A percentile compares a stretch with the other conserved stretches of the same genome.
phyloP scores from a whole-genome alignment of 192 early-diverging fungal genomes.

The Rhizophlyctis rosea region DNA sequence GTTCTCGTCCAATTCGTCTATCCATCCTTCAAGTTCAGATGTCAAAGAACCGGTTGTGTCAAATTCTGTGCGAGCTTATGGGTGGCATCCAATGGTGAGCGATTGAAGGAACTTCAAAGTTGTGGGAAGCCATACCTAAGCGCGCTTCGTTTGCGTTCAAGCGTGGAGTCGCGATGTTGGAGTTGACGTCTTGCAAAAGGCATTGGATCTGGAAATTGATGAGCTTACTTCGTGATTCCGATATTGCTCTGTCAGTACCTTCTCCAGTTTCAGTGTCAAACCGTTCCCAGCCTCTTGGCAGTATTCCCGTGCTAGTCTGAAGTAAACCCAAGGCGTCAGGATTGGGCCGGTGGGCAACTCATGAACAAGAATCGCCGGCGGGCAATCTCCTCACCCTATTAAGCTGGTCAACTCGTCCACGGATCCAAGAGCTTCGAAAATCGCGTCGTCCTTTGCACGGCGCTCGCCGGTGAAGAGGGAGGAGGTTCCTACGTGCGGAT shows the following conservation, averaged over 20 bases:
- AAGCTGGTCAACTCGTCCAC: slow-evolving; percentile 81
- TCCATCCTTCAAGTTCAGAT: slow-evolving; percentile 74
- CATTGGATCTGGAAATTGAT: slow-evolving; percentile 73
- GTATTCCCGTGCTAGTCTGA: slow-evolving; percentile 52
- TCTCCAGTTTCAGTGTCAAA: slow-evolving; percentile 46
- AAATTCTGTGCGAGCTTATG: slow-evolving; percentile 64
- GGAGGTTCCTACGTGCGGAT: slow-evolving; percentile 62
- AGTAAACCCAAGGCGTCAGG: no score
- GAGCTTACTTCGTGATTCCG: slow-evolving; percentile 1
- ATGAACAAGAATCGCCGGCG: no score
- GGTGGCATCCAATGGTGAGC: neutral
- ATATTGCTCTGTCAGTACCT: slow-evolving; percentile 29
- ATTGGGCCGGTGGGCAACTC: slow-evolving; percentile 19
- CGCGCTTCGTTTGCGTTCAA: slow-evolving; percentile 51
- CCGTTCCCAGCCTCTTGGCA: slow-evolving; percentile 52
- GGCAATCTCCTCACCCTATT: slow-evolving; percentile 50
- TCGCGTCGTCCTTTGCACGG: slow-evolving; percentile 77
- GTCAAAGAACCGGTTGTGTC: slow-evolving; percentile 65
- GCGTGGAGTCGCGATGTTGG: slow-evolving; percentile 89
- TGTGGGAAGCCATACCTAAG: slow-evolving; percentile 42
- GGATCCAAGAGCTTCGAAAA: slow-evolving; percentile 89
- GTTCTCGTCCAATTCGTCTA: slow-evolving; percentile 67
- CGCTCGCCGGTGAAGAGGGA: slow-evolving; percentile 88
- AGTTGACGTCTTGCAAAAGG: slow-evolving; percentile 82
- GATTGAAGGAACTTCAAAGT: neutral